Evolutionary conservation across 441 rosid species (phyloP).

Genomic region (Corymbia calophylla): DNA sequence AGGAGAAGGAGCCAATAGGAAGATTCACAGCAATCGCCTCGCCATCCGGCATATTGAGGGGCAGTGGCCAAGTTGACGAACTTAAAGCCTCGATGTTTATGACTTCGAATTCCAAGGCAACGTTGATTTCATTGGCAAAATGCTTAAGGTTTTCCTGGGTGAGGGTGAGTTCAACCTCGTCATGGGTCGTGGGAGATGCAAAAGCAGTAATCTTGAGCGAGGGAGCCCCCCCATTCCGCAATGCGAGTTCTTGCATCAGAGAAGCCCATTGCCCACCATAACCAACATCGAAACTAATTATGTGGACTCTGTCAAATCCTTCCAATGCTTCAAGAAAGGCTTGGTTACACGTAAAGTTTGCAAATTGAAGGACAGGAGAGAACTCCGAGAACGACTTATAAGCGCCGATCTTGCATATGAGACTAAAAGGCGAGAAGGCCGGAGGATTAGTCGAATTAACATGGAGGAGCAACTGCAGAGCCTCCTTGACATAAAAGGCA

Average conservation of each 20-base stretch:
- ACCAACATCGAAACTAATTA: conserved; percentile 62
- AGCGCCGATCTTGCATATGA: conserved; percentile 56
- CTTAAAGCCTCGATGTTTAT: conserved; percentile 39
- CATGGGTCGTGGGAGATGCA: conserved; percentile 46
- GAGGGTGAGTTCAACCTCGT: conserved; percentile 40
- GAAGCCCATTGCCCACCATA: conserved; percentile 80
- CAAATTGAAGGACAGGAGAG: conserved; percentile 56
- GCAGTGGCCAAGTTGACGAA: conserved; percentile 24
- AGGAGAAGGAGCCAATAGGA: conserved; percentile 38
- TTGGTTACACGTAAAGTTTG: conserved; percentile 63
- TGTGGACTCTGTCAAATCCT: conserved; percentile 37
- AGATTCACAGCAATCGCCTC: conserved; percentile 53
- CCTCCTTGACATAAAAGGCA: conserved; percentile 85
- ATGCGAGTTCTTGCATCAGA: conserved; percentile 62
- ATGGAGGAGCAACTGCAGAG: conserved; percentile 49
- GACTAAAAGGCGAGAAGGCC: conserved; percentile 27
- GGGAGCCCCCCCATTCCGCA: conserved; percentile 42
- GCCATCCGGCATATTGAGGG: conserved; percentile 25
- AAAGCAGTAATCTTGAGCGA: conserved; percentile 57
- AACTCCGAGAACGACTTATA: conserved; percentile 54
- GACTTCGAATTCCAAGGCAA: conserved; percentile 53
- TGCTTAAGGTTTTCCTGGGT: conserved; percentile 46
- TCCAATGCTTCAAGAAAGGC: conserved; percentile 55
- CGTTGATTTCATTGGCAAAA: conserved; percentile 46
- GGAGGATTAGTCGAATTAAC: conserved; percentile 26